Evolutionary conservation across 371 early-diverging fungal genomes (phyloP).

Genomic region (Parasitella parasitica): DNA sequence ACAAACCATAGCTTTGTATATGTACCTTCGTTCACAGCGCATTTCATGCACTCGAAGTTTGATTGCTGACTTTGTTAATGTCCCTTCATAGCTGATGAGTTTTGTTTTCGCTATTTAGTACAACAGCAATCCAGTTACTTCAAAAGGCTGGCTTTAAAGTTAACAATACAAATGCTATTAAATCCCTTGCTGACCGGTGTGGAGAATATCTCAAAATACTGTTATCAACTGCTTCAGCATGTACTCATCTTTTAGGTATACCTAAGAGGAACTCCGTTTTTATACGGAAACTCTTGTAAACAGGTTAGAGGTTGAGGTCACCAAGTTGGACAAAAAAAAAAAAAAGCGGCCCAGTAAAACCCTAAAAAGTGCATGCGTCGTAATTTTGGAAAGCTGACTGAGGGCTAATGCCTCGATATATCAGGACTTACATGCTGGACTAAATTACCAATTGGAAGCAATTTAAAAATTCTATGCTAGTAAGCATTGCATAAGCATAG

Average conservation of each 20-base stretch:
- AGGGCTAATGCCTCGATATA: too few species aligned
- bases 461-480: conserved; percentile 1
- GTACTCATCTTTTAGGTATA: conserved; percentile 1
- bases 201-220: neutral
- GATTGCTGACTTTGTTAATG: neutral
- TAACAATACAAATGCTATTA: neutral
- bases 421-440: neutral
- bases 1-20: too few species aligned
- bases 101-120: neutral
- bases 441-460: neutral
- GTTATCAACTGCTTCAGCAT: conserved; percentile 1
- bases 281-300: too few species aligned
- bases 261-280: neutral
- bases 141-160: conserved; percentile 5
- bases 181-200: neutral
- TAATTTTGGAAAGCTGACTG: too few species aligned
- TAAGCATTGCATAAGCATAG: conserved; percentile 1
- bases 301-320: neutral
- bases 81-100: neutral
- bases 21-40: too few species aligned
- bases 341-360: conserved; percentile 5
- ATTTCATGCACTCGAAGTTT: too few species aligned
- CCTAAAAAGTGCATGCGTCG: too few species aligned
- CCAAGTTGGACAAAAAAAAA: conserved; percentile 5
- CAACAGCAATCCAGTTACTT: neutral